These are phyloP conservation scores for Ajuga chamaepitys DNA, from an alignment of 257 asterid genomes.

Conservation along the genomic window DNA sequence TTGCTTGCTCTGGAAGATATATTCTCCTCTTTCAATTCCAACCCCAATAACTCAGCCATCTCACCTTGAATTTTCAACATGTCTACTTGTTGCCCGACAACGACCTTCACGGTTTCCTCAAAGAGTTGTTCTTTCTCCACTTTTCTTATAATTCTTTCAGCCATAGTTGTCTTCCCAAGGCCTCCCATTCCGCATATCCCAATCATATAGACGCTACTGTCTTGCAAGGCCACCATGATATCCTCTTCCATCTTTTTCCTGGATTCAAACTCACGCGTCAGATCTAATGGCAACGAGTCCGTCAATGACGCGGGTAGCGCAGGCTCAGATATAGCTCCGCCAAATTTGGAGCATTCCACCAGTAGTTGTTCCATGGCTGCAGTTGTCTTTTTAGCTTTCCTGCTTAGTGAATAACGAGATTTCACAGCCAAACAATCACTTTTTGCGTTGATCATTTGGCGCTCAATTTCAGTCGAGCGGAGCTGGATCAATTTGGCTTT, in stretches of 20 bases:
- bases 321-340: neutral
- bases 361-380: neutral
- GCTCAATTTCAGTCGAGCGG: neutral
- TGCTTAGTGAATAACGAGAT: neutral
- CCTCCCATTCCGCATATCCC: constrained; percentile 8
- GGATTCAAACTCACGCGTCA: neutral
- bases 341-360: neutral
- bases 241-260: neutral
- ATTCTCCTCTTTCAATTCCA: neutral
- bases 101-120: constrained; percentile 1
- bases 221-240: neutral
- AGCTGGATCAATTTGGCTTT: neutral
- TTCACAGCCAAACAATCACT: neutral
- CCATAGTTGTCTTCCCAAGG: neutral
- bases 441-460: neutral
- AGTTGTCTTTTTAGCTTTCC: neutral
- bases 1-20: neutral
- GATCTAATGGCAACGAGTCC: neutral
- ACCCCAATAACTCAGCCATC: neutral
- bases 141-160: neutral
- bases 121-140: neutral
- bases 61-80: neutral
- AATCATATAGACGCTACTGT: neutral
- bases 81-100: neutral
- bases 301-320: neutral